Evolutionary conservation across 1,139 yeast species (phyloP), one percentile per base, ranked within the genome.

Genomic region (Kodamaea sp.): DNA sequence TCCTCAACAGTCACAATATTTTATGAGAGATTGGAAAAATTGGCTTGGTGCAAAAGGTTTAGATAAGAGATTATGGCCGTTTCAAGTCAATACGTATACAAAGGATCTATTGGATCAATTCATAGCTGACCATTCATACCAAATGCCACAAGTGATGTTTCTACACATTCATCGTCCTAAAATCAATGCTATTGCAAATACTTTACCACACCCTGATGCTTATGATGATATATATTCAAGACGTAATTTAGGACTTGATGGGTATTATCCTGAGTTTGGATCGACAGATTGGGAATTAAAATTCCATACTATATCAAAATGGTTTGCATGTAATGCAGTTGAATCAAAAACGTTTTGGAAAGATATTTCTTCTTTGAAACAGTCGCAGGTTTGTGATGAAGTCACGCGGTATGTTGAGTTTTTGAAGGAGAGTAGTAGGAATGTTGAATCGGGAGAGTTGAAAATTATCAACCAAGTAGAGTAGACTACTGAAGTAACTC

Each of bases 141-240:
- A 44, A 11, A 38, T 45, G 26, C 65, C 69, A 5, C 49, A 52
- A 11, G 60, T 62, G n/a, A 42, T 58, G 41, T 71, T 72, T 48
- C 58, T 71, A 39, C 76, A 71, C 48, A 58, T 66, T 29, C 73
- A 70, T 48, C 64, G 67, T 40, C 75, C 75, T 2, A 69, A 69
- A 36, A 55, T 65, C 35, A 61, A 65, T 34, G 66, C 69, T 2
- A 50, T 64, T 7, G 49, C 46, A 20, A 58, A 58, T 35, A 44
- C 57, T 15, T 37, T 46, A 12, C 50, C 50, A 3, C 48, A 46
- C 24, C 34, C 20, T 4, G 45, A 48, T 5, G 10, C 29, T 2
- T 38, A 44, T 22, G 50, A 45, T 29, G 47, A 44, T 15, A 26
- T 41, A 9, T 50, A 38, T 34, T 31, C 41, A 15, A 35, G 48